Percentiles rank a stretch among this genome's conserved stretches.
Conservation (phyloP, 805 yeast species). For the Ogataea methylovora region DNA sequence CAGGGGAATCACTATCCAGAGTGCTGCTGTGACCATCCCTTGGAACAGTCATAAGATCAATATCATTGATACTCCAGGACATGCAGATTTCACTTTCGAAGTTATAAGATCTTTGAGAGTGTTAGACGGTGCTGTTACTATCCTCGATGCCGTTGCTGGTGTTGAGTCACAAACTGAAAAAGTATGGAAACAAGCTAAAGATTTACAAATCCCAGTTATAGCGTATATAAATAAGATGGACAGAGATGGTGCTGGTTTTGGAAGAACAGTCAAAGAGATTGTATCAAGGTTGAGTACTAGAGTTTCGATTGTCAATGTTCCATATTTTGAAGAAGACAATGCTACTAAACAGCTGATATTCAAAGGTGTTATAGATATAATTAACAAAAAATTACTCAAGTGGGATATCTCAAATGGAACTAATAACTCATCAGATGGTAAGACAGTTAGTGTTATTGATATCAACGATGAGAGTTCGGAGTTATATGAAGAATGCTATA, state of each 20-base stretch:
- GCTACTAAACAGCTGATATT: slow-evolving; percentile 33
- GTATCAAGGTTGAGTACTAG: slow-evolving; percentile 68
- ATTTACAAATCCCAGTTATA: slow-evolving; percentile 61
- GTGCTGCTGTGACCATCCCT: slow-evolving; percentile 88
- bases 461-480: slow-evolving; percentile 25
- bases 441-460: slow-evolving; percentile 39
- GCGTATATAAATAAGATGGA: slow-evolving; percentile 94
- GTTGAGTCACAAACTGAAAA: slow-evolving; percentile 98
- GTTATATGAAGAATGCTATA: slow-evolving; percentile 39
- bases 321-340: slow-evolving; percentile 50
- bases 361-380: slow-evolving; percentile 69
- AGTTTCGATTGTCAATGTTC: slow-evolving; percentile 69
- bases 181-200: slow-evolving; percentile 85
- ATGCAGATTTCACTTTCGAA: slow-evolving; percentile 95
- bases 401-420: slow-evolving; percentile 32
- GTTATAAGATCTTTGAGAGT: slow-evolving; percentile 86
- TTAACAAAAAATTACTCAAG: slow-evolving; percentile 49
- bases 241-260: slow-evolving; percentile 90
- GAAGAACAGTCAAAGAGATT: slow-evolving; percentile 82
- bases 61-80: slow-evolving; percentile 96
- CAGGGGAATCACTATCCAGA: slow-evolving; percentile 92
- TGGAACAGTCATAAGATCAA: slow-evolving; percentile 74
- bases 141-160: slow-evolving; percentile 93
- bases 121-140: slow-evolving; percentile 88
- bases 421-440: slow-evolving; percentile 33